Base-by-base conservation (phyloP, 2,329 filamentous ascomycete species). In the Fusarium sp. region DNA sequence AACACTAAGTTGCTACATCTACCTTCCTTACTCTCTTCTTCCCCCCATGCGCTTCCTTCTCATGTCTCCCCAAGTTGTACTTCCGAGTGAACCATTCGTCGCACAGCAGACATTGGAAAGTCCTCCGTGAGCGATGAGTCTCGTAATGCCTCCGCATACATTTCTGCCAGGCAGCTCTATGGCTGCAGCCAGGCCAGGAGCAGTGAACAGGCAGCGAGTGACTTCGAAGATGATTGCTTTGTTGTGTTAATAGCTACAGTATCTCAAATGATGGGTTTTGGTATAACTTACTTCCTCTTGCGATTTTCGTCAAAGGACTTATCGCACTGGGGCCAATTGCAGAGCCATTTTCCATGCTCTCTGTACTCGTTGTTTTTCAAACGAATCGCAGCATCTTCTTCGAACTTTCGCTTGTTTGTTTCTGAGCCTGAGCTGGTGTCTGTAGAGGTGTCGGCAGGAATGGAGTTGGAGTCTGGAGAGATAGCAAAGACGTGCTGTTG, bases 201-300 rank as follows among this genome's bases (percentile, higher is more conserved):
- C 70, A 72, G n/a, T 41, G 24, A 26, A 73, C 68, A 40, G 70
- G 70, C 28, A 56, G 65, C 6, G 20, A 35, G 37, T 72, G 70
- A 17, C 39, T 59, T 19, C 70, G 59, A 51, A 72, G 61, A 52
- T 72, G 70, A n/a, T 68, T 72, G 4, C 70, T 72, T 9, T 7
- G 8, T 14, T 28, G 2, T 7, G 37, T 71, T 40, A 71, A 43
- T 9, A 2, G 30, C 11, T 15, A 3, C 15, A 6, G 3, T 4
- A 30, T 15, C 11, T 10, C 20, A n/a, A 26, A 26, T 8, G 22
- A 1, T 6, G 5, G 6, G n/a, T 5, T 15, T 24, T 19, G 11
- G 22, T 13, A 17, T 10, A 28, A 13, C 70, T 47, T 15, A 73
- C 70, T 55, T 72, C 35, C 70, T 50, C 13, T 30, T 19, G 62